Base-by-base conservation (phyloP, 1,139 yeast genomes). In the Hemisphaericaspora subhashii region DNA sequence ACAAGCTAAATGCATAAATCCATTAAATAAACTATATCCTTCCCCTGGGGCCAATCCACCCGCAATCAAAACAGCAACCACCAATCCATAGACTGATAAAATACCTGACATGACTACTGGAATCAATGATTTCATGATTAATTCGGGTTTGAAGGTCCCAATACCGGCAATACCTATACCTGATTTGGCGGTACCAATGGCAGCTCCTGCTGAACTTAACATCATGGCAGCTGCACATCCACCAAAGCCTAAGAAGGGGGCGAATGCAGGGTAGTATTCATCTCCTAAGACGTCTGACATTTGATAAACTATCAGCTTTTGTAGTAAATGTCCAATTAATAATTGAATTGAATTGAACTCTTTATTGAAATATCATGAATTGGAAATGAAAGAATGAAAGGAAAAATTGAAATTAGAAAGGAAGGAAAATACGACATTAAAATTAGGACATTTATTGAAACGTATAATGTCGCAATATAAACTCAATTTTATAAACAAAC, bases 81-180 rank as follows among this genome's bases (percentile, higher is more conserved):
- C 98, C 45, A 92, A 74, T 4, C 98, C 98, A 64, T 92, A 92
- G 41, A 92, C 96, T 25, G 98, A 90, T 50, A 92, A 73, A 58
- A 92, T 94, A 82, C 98, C 98, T 50, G 95, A 85, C 98, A 92
- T 90, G 51, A 92, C 96, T 42, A 92, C 98, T 14, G 98, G 98
- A 52, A 92, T 86, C 44, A 85, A 70, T 9, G 92, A 83, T 60
- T 81, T 83, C 92, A 85, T 85, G 48, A 85, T 84, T 51, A 85
- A 68, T 57, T 85, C 92, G 16, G 94, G 94, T 57, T 82, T 83
- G 59, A 83, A 85, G 28, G 90, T 83, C 71, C 92, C 92, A 46
- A 85, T 83, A 75, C 94, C 94, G 21, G 92, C 68, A 64, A 92
- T 94, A 74, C 98, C 99, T 51, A 94, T 86, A 45, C 99, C 99